Base-by-base conservation (phyloP, 1,284 basidiomycete species). In the Malassezia slooffiae region DNA sequence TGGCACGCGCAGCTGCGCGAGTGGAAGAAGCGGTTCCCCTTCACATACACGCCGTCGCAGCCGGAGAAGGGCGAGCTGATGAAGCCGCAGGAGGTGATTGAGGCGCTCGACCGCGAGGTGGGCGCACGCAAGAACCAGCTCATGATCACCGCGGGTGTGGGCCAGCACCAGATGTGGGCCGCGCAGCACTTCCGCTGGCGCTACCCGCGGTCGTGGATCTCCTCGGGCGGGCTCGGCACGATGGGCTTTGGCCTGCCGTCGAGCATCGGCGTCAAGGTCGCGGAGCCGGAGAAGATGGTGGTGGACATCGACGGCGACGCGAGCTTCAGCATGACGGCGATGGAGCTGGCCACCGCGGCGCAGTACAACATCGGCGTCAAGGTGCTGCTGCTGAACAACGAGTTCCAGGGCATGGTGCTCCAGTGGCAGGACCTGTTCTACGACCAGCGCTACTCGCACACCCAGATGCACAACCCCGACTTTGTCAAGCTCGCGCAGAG, bases 151-250 rank as follows among this genome's bases (percentile, higher is more conserved):
- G 96, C 93, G 3, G 91, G 91, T 62, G 93, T 97, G 19, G 93
- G 93, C 4, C 91, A 96, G 72, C 91, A 97, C 74, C 91, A 97
- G 73, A 97, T 97, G 91, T 97, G 89, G 89, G 90, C 91, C 1
- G 87, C 86, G 35, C 93, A 97, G 72, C 77, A 84, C 71, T 96
- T 80, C 73, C 77, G 89, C 57, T 96, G 90, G 90, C 83, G 75
- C 48, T 72, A 81, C 40, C 91, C 91, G 0, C 77, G 82, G 31
- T 78, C 85, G 26, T 85, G 90, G 82, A 80, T 97, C 49, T 89
- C 89, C 7, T 91, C 87, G n/a, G 91, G 91, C 59, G 91, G 91
- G 57, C 79, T 96, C 16, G 91, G 91, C 10, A 71, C 70, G 13
- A 97, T 96, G 91, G 93, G 91, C 62, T 96, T 87, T 71, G 91